Conservation (phyloP, 495 filamentous ascomycete species). For the Pseudoneurospora amorphoporcata region DNA sequence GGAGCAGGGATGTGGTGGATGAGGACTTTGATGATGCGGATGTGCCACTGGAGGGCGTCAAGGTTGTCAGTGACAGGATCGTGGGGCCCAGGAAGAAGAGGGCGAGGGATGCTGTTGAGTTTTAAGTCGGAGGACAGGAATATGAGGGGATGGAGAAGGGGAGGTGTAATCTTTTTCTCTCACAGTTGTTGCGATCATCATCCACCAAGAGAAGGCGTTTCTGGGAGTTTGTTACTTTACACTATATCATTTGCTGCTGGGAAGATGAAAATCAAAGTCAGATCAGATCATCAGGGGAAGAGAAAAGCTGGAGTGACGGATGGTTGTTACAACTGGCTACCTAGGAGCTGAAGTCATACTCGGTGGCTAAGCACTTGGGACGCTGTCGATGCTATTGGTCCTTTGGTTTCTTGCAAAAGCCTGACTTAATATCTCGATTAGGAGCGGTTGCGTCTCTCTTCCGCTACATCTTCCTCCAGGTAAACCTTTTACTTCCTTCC, state of each 20-base stretch:
- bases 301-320: background rate
- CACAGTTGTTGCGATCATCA: background rate
- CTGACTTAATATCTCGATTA: background rate
- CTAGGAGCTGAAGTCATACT: background rate
- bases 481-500: background rate
- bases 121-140: background rate
- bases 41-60: background rate
- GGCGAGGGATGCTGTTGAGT: background rate
- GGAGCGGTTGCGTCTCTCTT: background rate
- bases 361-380: background rate
- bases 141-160: background rate
- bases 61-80: conserved; percentile 4
- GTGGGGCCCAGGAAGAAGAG: conserved; percentile 11
- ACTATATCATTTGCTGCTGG: background rate
- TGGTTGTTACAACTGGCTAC: background rate
- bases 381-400: background rate
- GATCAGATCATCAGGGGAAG: background rate
- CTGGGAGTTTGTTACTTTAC: background rate
- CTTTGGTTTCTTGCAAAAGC: background rate
- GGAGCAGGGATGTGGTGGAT: conserved; percentile 50
- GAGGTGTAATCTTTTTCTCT: background rate
- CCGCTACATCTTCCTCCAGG: background rate
- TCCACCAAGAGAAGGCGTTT: background rate
- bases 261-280: background rate
- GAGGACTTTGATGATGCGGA: conserved; percentile 15